These are phyloP conservation scores for Gymnopus androsaceus DNA, from an alignment of 1,284 basidiomycete species.

Conservation along the genomic window DNA sequence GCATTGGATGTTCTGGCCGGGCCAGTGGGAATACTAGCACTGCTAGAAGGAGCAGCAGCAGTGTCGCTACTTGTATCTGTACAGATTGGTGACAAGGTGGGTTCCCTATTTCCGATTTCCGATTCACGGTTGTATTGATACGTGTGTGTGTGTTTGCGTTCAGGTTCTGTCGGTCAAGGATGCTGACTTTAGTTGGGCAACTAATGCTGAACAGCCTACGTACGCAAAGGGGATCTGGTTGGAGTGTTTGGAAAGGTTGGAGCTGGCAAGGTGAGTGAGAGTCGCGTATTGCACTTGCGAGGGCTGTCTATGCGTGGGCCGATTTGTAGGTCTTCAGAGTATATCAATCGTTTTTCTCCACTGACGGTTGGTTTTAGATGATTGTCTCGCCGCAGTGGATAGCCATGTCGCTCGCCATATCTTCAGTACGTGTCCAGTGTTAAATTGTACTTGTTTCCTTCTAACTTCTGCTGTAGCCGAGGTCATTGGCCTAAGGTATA, in stretches of 20 bases:
- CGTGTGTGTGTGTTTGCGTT: not conserved
- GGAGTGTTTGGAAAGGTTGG: constrained; percentile 90
- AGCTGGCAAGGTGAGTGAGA: constrained; percentile 83
- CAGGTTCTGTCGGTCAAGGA: constrained; percentile 69
- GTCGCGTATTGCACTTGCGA: constrained; percentile 35
- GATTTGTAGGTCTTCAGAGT: constrained; percentile 39
- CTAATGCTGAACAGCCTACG: constrained; percentile 58
- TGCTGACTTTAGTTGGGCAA: constrained; percentile 82
- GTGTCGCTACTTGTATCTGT: not conserved
- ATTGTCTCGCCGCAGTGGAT: constrained; percentile 58
- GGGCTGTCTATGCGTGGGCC: constrained; percentile 41
- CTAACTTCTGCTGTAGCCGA: constrained; percentile 54
- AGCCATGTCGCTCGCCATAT: constrained; percentile 48
- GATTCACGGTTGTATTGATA: no score
- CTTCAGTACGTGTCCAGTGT: constrained; percentile 27
- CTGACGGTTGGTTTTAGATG: constrained; percentile 34
- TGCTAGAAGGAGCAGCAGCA: not conserved
- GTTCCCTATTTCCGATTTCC: no score
- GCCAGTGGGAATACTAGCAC: not conserved
- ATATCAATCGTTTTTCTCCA: constrained; percentile 26
- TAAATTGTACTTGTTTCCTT: not conserved
- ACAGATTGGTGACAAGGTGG: no score
- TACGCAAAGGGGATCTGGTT: constrained; percentile 85
- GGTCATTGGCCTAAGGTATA: constrained; percentile 87
- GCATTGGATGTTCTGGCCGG: not conserved